Evolutionary conservation across 495 filamentous ascomycete species (phyloP), one percentile per base, ranked within the genome.

Genomic region (Cercophora scortea): DNA sequence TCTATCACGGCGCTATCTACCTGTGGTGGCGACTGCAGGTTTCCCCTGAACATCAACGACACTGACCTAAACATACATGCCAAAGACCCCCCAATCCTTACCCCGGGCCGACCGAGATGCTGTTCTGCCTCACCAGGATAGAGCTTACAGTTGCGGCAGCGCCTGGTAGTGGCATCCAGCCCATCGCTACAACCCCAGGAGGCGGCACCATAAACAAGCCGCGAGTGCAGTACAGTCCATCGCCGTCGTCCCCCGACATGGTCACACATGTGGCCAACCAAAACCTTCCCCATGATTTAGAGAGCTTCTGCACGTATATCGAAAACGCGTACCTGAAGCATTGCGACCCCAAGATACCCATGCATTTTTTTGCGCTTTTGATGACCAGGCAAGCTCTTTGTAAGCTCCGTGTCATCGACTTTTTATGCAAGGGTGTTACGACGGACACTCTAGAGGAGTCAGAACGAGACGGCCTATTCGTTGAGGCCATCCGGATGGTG

Each of bases 271-370:
- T 72, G 25, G 67, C 73, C 53, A 68, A 76, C 66, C 55, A 72
- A 61, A 63, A 62, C 17, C 64, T 74, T 7, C 66, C 74, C 51
- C 59, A 70, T 48, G 77, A 82, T 63, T 71, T 83, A 35, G 75
- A 72, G 32, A 71, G 74, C 15, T 80, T 78, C 58, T 77, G 77
- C 54, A 58, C 70, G 39, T 72, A 78, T 33, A 71, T 84, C 39
- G 80, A 85, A 51, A 76, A 78, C 41, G 70, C 71, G 16, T 86
- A 85, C 58, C 70, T 87, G 12, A 69, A 71, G 45, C 69, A 77
- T 40, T 85, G 81, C 61, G 80, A 88, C 54, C 73, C 78, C 51
- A 75, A 71, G 43, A 73, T 83, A 16, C 84, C 84, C 6, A 66
- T 87, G 38, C 77, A 82, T 49, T 69, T 69, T 42, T 73, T 82